Base-by-base conservation (phyloP, 2,329 filamentous ascomycete genomes). In the Sporothrix euskadiensis region DNA sequence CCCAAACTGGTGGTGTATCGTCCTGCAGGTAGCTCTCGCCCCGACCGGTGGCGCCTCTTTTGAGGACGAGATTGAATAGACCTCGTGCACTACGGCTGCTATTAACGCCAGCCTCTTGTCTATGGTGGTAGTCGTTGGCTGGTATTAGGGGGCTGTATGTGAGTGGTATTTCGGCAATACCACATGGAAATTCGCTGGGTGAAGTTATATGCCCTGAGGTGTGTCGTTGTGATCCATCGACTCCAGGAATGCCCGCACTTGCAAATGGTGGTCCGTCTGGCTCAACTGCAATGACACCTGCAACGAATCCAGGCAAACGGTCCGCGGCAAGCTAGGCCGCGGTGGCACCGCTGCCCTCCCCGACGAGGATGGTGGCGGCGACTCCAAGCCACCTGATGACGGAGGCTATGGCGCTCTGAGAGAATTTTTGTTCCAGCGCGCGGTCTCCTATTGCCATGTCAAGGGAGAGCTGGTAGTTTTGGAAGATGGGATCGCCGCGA, bases 241-340 rank as follows among this genome's bases (percentile, higher is more conserved):
- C 12, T 3, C 47, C 14, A n/a, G 22, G 16, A 47, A 32, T 47
- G 71, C 30, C 52, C 1, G 69, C 54, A n/a, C 35, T 35, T 41
- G 47, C 56, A 69, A 85, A 88, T 0, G 86, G 87, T 0, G 87
- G 87, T 0, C 87, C 87, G 4, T 80, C 78, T 0, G 87, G 87
- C 76, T 89, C 88, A 14, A 90, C 75, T 0, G 83, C 81, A 1
- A 90, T 78, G 26, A 88, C 82, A 0, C 80, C 84, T 26, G 82
- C 83, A 1, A 89, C 84, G 0, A 85, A 79, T 0, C 83, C 76
- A 0, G 88, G 87, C 3, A 82, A 78, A 2, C 80, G 78, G 75
- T 90, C 88, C 1, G 84, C 85, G 9, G 85, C 81, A 9, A 85
- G 80, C 83, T 83, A 87, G 9, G 81, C 83, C 74, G 83, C 82